A percentile compares a stretch with the other conserved stretches of the same genome.
These are phyloP conservation scores for Pseudopithomyces chartarum DNA, from an alignment of 2,329 filamentous ascomycete species.

Conservation along the genomic window DNA sequence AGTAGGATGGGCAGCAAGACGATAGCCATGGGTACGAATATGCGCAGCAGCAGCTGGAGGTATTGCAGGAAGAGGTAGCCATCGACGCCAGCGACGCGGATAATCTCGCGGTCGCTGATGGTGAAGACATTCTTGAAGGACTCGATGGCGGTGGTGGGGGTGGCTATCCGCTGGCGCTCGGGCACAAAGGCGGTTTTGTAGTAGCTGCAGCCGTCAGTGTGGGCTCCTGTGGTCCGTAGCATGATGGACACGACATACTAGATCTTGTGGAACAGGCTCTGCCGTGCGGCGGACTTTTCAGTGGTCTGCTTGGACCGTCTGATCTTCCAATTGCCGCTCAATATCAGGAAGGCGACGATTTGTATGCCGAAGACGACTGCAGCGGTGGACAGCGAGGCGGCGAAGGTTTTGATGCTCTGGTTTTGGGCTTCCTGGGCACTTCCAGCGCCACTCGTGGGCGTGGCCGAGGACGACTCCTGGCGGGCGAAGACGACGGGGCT, in stretches of 20 bases:
- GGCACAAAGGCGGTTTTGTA: conserved; percentile 46
- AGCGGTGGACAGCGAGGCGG: conserved; percentile 42
- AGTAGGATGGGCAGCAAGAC: conserved; percentile 84
- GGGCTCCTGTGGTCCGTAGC: background rate
- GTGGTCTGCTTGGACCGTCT: conserved; percentile 24
- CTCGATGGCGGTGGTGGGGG: conserved; percentile 41
- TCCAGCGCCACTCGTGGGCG: conserved; percentile 5
- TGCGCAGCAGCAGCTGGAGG: conserved; percentile 81
- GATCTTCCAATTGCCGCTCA: conserved; percentile 46
- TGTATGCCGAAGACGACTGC: conserved; percentile 44
- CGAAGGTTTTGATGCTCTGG: conserved; percentile 45
- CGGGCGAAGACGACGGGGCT: background rate
- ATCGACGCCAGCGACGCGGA: conserved; percentile 93
- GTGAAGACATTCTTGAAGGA: conserved; percentile 60
- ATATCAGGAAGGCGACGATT: conserved; percentile 38
- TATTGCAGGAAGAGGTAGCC: conserved; percentile 98
- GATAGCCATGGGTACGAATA: conserved; percentile 82
- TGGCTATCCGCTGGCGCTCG: conserved; percentile 39
- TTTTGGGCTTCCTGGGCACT: conserved; percentile 23
- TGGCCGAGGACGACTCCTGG: background rate
- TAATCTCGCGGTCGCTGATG: conserved; percentile 79
- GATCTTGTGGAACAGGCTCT: conserved; percentile 45
- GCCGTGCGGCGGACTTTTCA: conserved; percentile 30
- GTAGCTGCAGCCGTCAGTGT: conserved; percentile 36
- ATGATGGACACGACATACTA: conserved; percentile 31